Conservation (phyloP, 179 eudicot genomes). For the Sideroxylon spinosum region DNA sequence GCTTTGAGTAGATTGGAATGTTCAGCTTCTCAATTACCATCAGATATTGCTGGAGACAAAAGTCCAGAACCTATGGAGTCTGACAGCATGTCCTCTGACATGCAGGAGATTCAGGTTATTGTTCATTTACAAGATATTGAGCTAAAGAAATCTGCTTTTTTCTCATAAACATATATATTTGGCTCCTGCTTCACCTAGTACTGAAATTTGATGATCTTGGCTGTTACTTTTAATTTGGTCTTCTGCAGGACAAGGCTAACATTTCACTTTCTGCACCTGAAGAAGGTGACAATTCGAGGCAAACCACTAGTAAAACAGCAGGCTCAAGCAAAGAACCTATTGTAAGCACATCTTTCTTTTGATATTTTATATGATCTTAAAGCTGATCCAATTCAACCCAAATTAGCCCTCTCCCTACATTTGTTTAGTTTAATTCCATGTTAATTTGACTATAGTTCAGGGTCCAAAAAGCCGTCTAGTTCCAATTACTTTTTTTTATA, state of each 20-base stretch:
- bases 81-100: conserved; percentile 29
- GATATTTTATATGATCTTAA: neutral
- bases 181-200: neutral
- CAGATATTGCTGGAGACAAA: conserved; percentile 25
- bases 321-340: conserved; percentile 19
- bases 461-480: neutral
- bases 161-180: neutral
- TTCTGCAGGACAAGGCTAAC: conserved; percentile 29
- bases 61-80: conserved; percentile 31
- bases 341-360: conserved; percentile 21
- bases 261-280: conserved; percentile 23
- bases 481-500: neutral
- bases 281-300: conserved; percentile 25
- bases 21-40: conserved; percentile 24
- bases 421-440: neutral
- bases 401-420: neutral
- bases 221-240: conserved; percentile 3
- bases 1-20: conserved; percentile 25
- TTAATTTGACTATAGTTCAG: neutral
- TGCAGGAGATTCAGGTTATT: conserved; percentile 47
- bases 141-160: neutral
- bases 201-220: neutral
- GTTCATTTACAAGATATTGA: neutral
- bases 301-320: conserved; percentile 25
- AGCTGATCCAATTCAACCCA: neutral